Evolutionary conservation across 2,329 filamentous ascomycete genomes (phyloP).

Genomic region (Graphium sp.): DNA sequence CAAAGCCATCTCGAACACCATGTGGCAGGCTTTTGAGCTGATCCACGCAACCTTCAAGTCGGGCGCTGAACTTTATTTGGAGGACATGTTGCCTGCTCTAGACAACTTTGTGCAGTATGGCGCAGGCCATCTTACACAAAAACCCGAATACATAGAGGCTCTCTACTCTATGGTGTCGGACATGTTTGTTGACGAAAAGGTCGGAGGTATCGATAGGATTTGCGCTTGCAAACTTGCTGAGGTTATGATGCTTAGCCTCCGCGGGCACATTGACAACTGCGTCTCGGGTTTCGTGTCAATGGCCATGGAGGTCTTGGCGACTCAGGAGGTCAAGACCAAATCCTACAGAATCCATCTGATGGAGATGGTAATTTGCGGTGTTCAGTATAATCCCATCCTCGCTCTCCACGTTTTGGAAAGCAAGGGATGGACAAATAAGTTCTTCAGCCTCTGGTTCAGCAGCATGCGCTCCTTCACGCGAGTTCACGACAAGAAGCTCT

Average conservation of each 20-base stretch:
- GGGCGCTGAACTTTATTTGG: slow-evolving; percentile 88
- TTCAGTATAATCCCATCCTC: slow-evolving; percentile 89
- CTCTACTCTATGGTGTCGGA: slow-evolving; percentile 88
- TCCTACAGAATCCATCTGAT: slow-evolving; percentile 91
- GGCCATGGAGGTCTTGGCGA: slow-evolving; percentile 67
- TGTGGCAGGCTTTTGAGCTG: slow-evolving; percentile 97
- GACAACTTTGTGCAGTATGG: slow-evolving; percentile 98
- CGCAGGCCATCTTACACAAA: slow-evolving; percentile 61
- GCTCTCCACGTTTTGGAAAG: slow-evolving; percentile 76
- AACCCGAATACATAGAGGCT: slow-evolving; percentile 72
- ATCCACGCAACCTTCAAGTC: slow-evolving; percentile 96
- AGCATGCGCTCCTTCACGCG: slow-evolving; percentile 86
- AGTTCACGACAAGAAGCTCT: slow-evolving; percentile 97
- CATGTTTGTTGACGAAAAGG: slow-evolving; percentile 85
- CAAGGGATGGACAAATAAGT: slow-evolving; percentile 94
- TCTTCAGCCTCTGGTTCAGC: slow-evolving; percentile 96
- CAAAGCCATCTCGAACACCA: slow-evolving; percentile 85
- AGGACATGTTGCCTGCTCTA: slow-evolving; percentile 94
- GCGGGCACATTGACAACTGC: slow-evolving; percentile 74
- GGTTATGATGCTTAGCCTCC: slow-evolving; percentile 89
- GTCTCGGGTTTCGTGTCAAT: slow-evolving; percentile 79
- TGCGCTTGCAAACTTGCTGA: slow-evolving; percentile 96
- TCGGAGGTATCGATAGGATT: slow-evolving; percentile 85
- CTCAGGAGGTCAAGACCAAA: slow-evolving; percentile 70
- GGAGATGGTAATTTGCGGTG: slow-evolving; percentile 97